phyloP scores from a whole-genome alignment of 1,139 yeast genomes.

The Oligophagozyma castellii region DNA sequence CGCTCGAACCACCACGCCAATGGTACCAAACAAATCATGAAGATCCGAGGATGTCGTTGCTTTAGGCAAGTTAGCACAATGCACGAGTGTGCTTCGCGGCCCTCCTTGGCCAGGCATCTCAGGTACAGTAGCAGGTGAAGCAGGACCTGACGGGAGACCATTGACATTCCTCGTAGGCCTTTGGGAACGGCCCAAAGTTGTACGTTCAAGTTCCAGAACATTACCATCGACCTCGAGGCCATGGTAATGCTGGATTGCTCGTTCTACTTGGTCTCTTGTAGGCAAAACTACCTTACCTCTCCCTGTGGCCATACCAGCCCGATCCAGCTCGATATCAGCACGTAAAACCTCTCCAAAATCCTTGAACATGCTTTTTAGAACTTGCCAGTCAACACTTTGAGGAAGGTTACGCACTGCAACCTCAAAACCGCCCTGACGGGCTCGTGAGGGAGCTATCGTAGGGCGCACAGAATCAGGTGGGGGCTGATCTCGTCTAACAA shows the following conservation, averaged over 20 bases:
- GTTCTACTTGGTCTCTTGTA: constrained; percentile 42
- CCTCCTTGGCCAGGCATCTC: constrained; percentile 28
- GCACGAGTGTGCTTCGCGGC: constrained; percentile 45
- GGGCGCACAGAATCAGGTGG: constrained; percentile 36
- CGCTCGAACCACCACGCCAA: constrained; percentile 62
- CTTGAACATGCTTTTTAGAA: constrained; percentile 67
- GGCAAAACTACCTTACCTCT: constrained; percentile 61
- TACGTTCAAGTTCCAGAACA: constrained; percentile 45
- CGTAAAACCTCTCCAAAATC: constrained; percentile 58
- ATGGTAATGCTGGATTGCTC: constrained; percentile 45
- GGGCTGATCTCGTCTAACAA: constrained; percentile 81
- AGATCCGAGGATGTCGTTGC: constrained; percentile 76
- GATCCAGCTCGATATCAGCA: constrained; percentile 59
- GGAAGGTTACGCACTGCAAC: constrained; percentile 74
- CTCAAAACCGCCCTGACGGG: constrained; percentile 29
- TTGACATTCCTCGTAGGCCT: not conserved
- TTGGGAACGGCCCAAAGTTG: constrained; percentile 1
- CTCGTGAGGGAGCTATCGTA: not conserved
- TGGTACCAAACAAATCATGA: constrained; percentile 69
- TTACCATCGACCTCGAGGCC: constrained; percentile 57
- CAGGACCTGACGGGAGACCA: not conserved
- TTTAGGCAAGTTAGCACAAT: constrained; percentile 69
- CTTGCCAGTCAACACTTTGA: constrained; percentile 65
- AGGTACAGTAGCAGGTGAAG: not conserved
- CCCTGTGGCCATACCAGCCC: constrained; percentile 67